These are phyloP conservation scores for Metschnikowia picachoensis DNA, from an alignment of 805 yeast genomes.

Conservation along the genomic window DNA sequence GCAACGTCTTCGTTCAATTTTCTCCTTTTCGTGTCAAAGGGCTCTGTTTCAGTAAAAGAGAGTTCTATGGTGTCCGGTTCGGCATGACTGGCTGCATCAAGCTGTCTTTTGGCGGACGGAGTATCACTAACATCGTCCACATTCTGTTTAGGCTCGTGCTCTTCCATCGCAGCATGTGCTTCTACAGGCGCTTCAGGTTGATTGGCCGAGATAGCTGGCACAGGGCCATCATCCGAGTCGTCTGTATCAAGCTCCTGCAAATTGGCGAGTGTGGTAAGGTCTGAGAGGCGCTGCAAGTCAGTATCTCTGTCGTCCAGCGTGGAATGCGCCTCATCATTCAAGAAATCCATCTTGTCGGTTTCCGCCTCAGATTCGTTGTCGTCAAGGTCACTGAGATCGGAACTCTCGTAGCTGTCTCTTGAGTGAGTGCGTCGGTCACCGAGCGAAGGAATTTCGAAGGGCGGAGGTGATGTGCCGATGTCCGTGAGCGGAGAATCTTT, in stretches of 20 bases:
- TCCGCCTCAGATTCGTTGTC: constrained; percentile 77
- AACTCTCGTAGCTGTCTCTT: constrained; percentile 34
- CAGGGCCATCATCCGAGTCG: constrained; percentile 20
- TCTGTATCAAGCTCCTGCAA: constrained; percentile 36
- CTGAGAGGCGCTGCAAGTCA: constrained; percentile 38
- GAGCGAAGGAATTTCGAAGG: constrained; percentile 25
- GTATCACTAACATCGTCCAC: neutral
- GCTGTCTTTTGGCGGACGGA: constrained; percentile 1
- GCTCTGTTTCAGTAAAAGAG: neutral
- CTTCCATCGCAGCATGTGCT: no score
- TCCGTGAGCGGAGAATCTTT: constrained; percentile 41
- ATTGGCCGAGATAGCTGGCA: neutral
- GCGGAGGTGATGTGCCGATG: constrained; percentile 40
- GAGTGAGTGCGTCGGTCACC: constrained; percentile 9
- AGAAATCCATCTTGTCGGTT: constrained; percentile 76
- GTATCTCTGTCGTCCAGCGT: constrained; percentile 23
- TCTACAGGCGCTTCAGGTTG: no score
- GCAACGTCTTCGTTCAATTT: neutral
- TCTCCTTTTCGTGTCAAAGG: neutral
- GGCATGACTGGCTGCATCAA: constrained; percentile 10
- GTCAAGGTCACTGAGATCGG: constrained; percentile 49
- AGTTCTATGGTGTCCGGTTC: constrained; percentile 4
- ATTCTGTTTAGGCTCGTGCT: neutral
- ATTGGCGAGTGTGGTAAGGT: constrained; percentile 41
- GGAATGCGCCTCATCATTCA: constrained; percentile 30